phyloP scores from a whole-genome alignment of 169 alveolate genomes.

The Babesia sp. region DNA sequence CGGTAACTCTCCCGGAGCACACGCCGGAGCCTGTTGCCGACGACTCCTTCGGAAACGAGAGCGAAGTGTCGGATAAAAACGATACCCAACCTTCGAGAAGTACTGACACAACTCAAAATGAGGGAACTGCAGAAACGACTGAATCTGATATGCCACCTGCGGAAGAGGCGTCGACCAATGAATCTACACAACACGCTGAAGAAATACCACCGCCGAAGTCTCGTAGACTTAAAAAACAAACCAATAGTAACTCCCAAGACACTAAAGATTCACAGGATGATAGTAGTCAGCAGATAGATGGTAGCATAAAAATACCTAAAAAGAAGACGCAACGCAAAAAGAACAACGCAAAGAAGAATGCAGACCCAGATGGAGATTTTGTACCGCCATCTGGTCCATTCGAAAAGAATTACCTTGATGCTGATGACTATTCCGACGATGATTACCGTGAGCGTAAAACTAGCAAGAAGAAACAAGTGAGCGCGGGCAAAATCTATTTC shows the following conservation, averaged over 20 bases:
- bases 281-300: conserved; percentile 7
- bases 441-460: conserved; percentile 40
- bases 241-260: too few species aligned
- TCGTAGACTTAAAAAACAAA: not conserved
- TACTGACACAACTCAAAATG: too few species aligned
- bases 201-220: not conserved
- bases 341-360: conserved; percentile 5
- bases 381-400: conserved; percentile 55
- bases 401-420: conserved; percentile 33
- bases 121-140: too few species aligned
- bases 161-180: not conserved
- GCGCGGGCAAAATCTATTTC: conserved; percentile 59
- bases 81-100: too few species aligned
- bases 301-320: conserved; percentile 39
- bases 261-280: not conserved
- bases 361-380: conserved; percentile 54
- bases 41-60: too few species aligned
- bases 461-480: conserved; percentile 20
- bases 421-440: conserved; percentile 43
- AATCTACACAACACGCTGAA: not conserved
- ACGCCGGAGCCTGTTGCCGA: not conserved
- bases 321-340: conserved; percentile 1
- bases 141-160: not conserved
- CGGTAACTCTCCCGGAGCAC: not conserved
- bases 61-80: too few species aligned